phyloP scores from a whole-genome alignment of 2,329 filamentous ascomycete species.

The Helicocarpus griseus region DNA sequence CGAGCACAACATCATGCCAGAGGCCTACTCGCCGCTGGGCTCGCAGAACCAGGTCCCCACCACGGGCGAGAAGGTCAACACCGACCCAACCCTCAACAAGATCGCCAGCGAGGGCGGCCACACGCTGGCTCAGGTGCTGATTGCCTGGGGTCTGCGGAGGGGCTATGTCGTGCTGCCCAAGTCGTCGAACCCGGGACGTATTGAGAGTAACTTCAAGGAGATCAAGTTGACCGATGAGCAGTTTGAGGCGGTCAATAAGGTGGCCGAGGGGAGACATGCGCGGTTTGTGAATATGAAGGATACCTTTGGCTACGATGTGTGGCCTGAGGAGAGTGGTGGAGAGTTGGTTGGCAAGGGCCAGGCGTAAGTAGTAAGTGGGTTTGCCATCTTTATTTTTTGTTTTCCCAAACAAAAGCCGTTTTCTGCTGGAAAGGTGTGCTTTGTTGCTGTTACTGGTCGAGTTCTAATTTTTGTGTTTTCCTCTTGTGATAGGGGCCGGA shows the following conservation, averaged over 20 bases:
- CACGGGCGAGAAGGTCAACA: conserved; percentile 56
- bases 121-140: conserved; percentile 51
- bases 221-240: conserved; percentile 50
- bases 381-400: not conserved
- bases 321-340: conserved; percentile 46
- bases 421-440: not conserved
- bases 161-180: conserved; percentile 62
- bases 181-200: conserved; percentile 56
- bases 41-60: conserved; percentile 60
- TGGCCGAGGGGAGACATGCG: conserved; percentile 56
- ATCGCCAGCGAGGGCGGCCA: conserved; percentile 50
- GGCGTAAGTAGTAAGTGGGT: not conserved
- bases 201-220: conserved; percentile 58
- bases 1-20: conserved; percentile 30
- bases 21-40: conserved; percentile 41
- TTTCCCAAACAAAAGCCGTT: not conserved
- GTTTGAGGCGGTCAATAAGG: conserved; percentile 51
- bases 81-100: conserved; percentile 49
- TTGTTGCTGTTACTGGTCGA: not conserved
- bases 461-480: not conserved
- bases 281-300: conserved; percentile 78
- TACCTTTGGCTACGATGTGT: conserved; percentile 64
- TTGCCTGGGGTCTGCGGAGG: conserved; percentile 56
- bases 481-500: not conserved
- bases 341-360: conserved; percentile 22